phyloP scores from a whole-genome alignment of 768 basidiomycete genomes.

The Pleurotus eryngii region DNA sequence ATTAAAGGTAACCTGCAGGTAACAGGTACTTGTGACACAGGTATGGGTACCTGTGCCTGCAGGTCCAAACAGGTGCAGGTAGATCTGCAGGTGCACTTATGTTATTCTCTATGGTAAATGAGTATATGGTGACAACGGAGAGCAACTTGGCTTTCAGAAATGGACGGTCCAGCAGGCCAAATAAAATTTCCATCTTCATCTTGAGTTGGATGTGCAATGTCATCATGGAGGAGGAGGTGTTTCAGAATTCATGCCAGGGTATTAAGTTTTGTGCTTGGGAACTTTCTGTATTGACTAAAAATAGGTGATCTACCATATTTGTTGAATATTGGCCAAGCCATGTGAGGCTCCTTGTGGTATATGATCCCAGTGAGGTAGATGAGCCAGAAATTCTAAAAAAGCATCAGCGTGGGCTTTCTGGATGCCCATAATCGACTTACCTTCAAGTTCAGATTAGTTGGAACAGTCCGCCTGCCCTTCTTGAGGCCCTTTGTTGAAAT shows the following conservation, averaged over 20 bases:
- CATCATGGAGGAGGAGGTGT: not conserved
- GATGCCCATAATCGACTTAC: not conserved
- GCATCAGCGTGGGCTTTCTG: not conserved
- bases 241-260: not conserved
- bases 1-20: too few species aligned
- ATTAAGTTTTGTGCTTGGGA: not conserved
- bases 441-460: not conserved
- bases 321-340: not conserved
- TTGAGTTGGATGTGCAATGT: not conserved
- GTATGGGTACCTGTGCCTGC: too few species aligned
- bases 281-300: not conserved
- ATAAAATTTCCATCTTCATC: not conserved
- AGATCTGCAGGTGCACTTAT: too few species aligned
- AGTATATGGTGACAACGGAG: too few species aligned
- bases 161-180: not conserved
- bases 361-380: not conserved
- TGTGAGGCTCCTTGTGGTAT: not conserved
- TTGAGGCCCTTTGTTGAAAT: not conserved
- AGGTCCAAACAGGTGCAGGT: too few species aligned
- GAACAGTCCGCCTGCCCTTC: not conserved
- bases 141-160: not conserved
- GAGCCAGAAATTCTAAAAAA: not conserved
- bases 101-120: too few species aligned
- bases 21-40: too few species aligned
- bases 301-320: too few species aligned